Conservation (phyloP, 148 eudicot genomes). For the Vaccinium vitisidaea region DNA sequence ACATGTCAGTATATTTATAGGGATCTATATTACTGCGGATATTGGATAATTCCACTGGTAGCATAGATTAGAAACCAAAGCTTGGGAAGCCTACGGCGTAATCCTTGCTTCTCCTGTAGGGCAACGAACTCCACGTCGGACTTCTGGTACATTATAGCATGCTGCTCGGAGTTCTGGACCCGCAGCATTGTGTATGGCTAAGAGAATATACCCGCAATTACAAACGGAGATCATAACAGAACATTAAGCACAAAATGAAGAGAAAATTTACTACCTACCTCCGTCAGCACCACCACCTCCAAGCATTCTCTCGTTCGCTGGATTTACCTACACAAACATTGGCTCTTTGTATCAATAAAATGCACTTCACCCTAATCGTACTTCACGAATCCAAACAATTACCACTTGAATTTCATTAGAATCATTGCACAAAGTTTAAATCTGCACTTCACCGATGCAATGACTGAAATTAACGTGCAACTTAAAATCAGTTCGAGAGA, state of each 20-base stretch:
- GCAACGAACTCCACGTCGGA: conserved; percentile 78
- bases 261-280: conserved; percentile 51
- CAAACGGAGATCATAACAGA: not conserved
- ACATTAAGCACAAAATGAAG: not conserved
- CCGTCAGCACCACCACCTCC: conserved; percentile 99
- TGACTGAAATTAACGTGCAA: too few relatives aligned
- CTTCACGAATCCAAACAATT: not conserved
- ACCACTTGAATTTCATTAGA: not conserved
- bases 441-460: not conserved
- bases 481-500: too few relatives aligned
- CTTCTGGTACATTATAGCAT: conserved; percentile 80
- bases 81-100: conserved; percentile 54
- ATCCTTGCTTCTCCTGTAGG: conserved; percentile 97
- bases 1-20: conserved; percentile 7
- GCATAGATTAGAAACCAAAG: not conserved
- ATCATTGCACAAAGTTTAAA: too few relatives aligned
- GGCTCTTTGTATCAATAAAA: not conserved
- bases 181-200: conserved; percentile 90
- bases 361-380: too few relatives aligned
- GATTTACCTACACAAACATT: conserved; percentile 59
- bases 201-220: not conserved
- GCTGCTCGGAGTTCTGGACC: conserved; percentile 78
- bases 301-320: conserved; percentile 85
- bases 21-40: not conserved
- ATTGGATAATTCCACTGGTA: not conserved